Evolutionary conservation across 73 alveolate species (phyloP), one percentile per base, ranked within the genome.

Genomic region (Stentor roeselii): DNA sequence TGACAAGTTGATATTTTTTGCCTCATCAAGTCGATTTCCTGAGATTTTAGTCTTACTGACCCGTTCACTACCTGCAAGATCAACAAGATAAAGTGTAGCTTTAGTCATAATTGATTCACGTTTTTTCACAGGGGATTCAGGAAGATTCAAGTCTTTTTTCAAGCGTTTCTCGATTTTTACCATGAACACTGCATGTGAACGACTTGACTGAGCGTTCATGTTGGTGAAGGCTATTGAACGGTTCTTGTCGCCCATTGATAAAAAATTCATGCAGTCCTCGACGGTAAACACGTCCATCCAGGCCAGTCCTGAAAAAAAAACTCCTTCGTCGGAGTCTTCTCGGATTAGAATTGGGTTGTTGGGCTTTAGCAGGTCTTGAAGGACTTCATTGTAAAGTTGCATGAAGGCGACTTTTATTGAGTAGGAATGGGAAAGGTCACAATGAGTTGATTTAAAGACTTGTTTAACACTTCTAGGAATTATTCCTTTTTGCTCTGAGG

Each of bases 11-110:
- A 92, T 92, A 30, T 90, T 85, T 76, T 91, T 83, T 3, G 98
- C 97, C 90, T 93, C 98, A 87, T 95, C 95, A 31, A 95, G 87
- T 78, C 99, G 88, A n/a, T 86, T 95, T 14, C 97, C 98, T 59
- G 92, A 93, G 6, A 93, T 93, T 75, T 91, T 85, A 39, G 99
- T 86, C 83, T 96, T 92, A 35, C 90, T 89, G 30, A 96, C 92
- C 89, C 98, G 93, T 88, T 97, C 99, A 87, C 99, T 95, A 31
- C 99, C 99, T 38, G 99, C 99, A 41, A 97, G 86, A 90, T 97
- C 99, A 15, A 97, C 98, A 75, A 97, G 87, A 86, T 96, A 89
- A 32, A 97, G 85, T 32, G 92, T 87, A 31, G 85, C 76, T 59
- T 86, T 88, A 31, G 98, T 91, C 76, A 85, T 88, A 42, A 87